These are phyloP conservation scores for Penicillium sp. DNA, from an alignment of 2,329 filamentous ascomycete genomes.

Conservation along the genomic window DNA sequence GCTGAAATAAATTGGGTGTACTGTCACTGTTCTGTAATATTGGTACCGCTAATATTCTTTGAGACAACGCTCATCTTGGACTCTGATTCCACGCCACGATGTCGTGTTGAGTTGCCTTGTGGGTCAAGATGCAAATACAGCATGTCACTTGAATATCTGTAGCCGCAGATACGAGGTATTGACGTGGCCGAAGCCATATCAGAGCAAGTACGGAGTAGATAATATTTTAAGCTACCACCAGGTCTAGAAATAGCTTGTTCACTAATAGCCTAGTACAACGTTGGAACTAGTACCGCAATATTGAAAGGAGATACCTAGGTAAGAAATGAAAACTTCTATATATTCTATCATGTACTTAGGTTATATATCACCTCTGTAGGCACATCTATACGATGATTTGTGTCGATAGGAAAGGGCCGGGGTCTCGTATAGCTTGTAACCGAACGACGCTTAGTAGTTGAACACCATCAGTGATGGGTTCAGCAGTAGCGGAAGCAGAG, in stretches of 20 bases:
- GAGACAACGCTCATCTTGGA: neutral
- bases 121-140: no score
- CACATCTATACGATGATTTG: neutral
- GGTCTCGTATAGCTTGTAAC: neutral
- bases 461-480: conserved; percentile 23
- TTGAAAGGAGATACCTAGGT: neutral
- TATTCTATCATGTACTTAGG: neutral
- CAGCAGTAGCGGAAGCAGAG: conserved; percentile 18
- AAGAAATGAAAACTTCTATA: neutral
- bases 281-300: neutral
- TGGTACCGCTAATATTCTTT: neutral
- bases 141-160: neutral
- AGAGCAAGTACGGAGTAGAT: neutral
- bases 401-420: neutral
- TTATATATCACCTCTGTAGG: neutral
- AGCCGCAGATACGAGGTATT: neutral
- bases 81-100: neutral
- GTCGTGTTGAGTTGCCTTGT: neutral
- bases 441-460: conserved; percentile 16
- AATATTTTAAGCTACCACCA: neutral
- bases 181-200: conserved; percentile 2
- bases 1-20: neutral
- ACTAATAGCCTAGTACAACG: no score
- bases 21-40: neutral
- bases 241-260: no score